phyloP scores from a whole-genome alignment of 2,329 filamentous ascomycete genomes.

The Xylaria arbuscula region DNA sequence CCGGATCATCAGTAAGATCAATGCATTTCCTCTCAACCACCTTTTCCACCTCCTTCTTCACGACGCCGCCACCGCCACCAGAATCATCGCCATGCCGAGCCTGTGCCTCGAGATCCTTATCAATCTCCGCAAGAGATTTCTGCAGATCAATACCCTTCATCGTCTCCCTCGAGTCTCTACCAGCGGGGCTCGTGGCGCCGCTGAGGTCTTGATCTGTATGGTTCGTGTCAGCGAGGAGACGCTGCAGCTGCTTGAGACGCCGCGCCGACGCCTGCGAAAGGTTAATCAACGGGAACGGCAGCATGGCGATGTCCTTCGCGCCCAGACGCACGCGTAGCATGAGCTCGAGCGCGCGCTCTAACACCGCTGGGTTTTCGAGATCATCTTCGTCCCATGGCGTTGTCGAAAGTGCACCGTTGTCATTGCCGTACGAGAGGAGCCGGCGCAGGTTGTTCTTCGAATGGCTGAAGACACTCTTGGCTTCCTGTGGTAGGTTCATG shows the following conservation, averaged over 20 bases:
- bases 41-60: background rate
- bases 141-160: background rate
- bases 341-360: conserved; percentile 47
- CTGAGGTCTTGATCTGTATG: conserved; percentile 38
- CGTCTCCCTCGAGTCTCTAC: conserved; percentile 14
- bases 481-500: conserved; percentile 35
- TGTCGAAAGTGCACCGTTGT: background rate
- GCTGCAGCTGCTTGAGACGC: conserved; percentile 29
- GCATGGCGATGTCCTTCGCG: conserved; percentile 40
- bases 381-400: conserved; percentile 36
- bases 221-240: conserved; percentile 14
- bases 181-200: background rate
- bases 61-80: background rate
- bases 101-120: conserved; percentile 10
- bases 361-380: conserved; percentile 40
- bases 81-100: background rate
- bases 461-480: conserved; percentile 41
- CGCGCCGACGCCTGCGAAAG: conserved; percentile 31
- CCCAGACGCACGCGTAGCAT: conserved; percentile 44
- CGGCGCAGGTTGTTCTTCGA: conserved; percentile 45
- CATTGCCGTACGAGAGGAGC: conserved; percentile 39
- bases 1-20: background rate
- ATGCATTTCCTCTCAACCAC: background rate
- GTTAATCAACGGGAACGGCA: conserved; percentile 46
- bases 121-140: conserved; percentile 13